Conservation (phyloP, 257 asterid species). For the Cordia subcordata region DNA sequence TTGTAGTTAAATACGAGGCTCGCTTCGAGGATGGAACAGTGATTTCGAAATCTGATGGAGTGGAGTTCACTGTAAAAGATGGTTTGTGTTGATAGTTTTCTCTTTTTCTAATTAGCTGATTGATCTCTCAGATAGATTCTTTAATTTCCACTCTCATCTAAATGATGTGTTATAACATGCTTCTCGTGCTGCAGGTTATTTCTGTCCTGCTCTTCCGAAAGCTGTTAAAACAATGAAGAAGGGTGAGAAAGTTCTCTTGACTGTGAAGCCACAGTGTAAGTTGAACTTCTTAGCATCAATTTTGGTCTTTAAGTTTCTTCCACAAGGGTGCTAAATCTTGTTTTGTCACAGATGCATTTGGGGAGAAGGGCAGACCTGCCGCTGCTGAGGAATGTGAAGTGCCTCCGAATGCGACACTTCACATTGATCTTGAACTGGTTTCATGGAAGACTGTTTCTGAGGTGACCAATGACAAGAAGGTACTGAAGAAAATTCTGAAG, state of each 20-base stretch:
- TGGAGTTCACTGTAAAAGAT: slow-evolving; percentile 47
- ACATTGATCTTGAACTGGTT: slow-evolving; percentile 37
- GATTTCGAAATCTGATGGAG: slow-evolving; percentile 39
- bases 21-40: slow-evolving; percentile 43
- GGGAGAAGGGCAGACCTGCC: slow-evolving; percentile 36
- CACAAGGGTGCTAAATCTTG: slow-evolving; percentile 3
- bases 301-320: not conserved
- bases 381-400: slow-evolving; percentile 18
- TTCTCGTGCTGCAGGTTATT: slow-evolving; percentile 29
- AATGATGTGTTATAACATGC: not conserved
- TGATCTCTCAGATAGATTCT: too few species aligned
- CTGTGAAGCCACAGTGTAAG: slow-evolving; percentile 44
- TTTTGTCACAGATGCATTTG: slow-evolving; percentile 43
- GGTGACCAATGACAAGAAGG: slow-evolving; percentile 39
- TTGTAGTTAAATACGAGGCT: slow-evolving; percentile 47
- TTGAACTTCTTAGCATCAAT: not conserved
- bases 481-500: slow-evolving; percentile 42
- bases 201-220: slow-evolving; percentile 47
- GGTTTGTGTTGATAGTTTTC: slow-evolving; percentile 21
- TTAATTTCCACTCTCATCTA: too few species aligned
- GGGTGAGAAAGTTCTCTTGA: slow-evolving; percentile 38
- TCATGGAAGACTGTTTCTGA: slow-evolving; percentile 49
- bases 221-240: slow-evolving; percentile 60
- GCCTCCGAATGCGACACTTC: slow-evolving; percentile 44
- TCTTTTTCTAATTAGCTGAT: not conserved